Base-by-base conservation (phyloP, 352 stramenopile genomes). In the Elongisporangium senticosum region DNA sequence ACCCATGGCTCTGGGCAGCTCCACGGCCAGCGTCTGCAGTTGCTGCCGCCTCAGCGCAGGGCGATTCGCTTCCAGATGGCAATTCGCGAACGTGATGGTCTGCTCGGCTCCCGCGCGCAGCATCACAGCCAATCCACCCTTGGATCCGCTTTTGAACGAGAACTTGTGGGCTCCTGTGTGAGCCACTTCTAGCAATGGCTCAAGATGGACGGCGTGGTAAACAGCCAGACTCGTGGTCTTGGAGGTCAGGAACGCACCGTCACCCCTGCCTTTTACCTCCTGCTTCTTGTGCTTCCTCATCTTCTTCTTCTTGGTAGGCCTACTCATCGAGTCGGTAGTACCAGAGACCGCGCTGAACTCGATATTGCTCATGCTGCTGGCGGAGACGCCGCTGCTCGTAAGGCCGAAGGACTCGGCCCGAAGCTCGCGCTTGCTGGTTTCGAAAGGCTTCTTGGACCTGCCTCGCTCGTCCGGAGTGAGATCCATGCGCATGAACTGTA, bases 181-280 rank as follows among this genome's bases (percentile, higher is more conserved):
- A 0, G 89, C 68, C 5, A 85, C 67, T 43, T 84, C 61, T n/a
- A 93, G 50, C 11, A 67, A 59, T 0, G 60, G 28, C 5, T 65
- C 49, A 1, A 86, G 61, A 15, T 78, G 67, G 7, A 51, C 56
- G 2, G 69, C 68, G 33, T 77, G 74, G 65, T 88, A 93, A 8
- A 91, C 61, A 0, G 71, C 69, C 14, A 93, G 65, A 14, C 83
- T 82, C 15, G 79, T 91, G 10, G 82, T 86, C 60, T 91, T 93
- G 19, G 73, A 59, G 28, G 51, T 67, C 57, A 91, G 62, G 13
- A 91, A 76, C 10, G 81, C 79, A 47, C 81, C 77, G 52, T 91
- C 79, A 5, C 79, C 78, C 7, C 80, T 69, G 2, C 81, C 81
- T 26, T 67, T 67, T 5, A 93, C 75, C 52, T 79, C 79, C 19